Base-by-base conservation (phyloP, 2,329 filamentous ascomycete genomes). In the Pseudodiploospora longispora region DNA sequence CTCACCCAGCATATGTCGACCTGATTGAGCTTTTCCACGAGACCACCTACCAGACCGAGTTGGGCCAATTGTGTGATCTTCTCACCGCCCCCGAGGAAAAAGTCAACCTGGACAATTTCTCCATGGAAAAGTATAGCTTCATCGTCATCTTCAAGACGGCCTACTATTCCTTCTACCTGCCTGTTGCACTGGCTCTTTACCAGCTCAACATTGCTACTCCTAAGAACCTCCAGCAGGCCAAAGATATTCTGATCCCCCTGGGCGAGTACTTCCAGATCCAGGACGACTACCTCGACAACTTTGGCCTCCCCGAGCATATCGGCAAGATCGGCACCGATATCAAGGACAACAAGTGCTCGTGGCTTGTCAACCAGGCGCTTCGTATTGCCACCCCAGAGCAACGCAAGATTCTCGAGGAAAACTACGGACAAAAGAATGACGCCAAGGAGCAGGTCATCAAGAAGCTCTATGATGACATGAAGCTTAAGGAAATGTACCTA, bases 121-220 rank as follows among this genome's bases (percentile, higher is more conserved):
- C 82, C 66, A 76, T 96, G 67, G 78, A 90, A 50, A 98, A 95
- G 76, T 95, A 95, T 75, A 82, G 76, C 58, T 98, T 97, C 76
- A 98, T 98, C 61, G 93, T 98, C 71, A 87, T 95, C 69, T 97
- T 95, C 82, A 98, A 98, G 82, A 98, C 93, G 27, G 90, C 93
- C 41, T 98, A 94, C 75, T 98, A 98, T 76, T 94, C 86, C 61
- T 98, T 98, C 78, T 97, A 97, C 72, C 84, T 98, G 10, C 93
- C 93, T 47, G 89, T 98, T 44, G 91, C 89, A 7, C 79, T 98
- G 37, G 87, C 93, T 5, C 76, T 98, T 57, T 75, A 91, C 73
- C 85, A 89, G 69, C 80, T 90, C 54, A 83, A 88, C 60, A 75
- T 90, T 48, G 93, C 91, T 27, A 93, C 88, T 6, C 80, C 83